Evolutionary conservation across 306 rosid species (phyloP), one percentile per base, ranked within the genome.

Genomic region (Cicer arietinum): DNA sequence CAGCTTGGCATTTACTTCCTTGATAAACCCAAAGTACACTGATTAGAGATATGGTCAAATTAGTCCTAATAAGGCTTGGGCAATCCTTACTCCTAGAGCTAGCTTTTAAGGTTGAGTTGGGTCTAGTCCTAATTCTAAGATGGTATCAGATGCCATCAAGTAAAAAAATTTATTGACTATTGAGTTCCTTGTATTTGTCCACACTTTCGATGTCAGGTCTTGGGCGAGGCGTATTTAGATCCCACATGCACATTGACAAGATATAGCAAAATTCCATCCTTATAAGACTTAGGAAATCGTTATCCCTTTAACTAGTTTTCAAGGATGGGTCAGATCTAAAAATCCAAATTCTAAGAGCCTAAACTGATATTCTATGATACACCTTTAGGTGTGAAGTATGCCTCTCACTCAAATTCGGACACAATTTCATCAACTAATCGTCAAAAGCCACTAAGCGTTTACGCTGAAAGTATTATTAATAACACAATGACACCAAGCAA

Each of bases 361-460:
- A 3, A 1, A 54, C 35, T 5, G 25, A 52, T 52, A 18, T 54
- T 18, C 10, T 54, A 18, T 8, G 13, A 18, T 17, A 54, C 13
- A 59, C 10, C 52, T 44, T 66, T 0, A 45, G 71, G 54, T 67
- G 71, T 20, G 35, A 14, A 20, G 71, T 11, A 20, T 45, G 35
- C 41, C 40, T 20, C 13, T 22, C 6, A 44, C 40, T 12, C 56
- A 45, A 6, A 20, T 54, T 18, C 40, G 7, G 40, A 10, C 9
- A 66, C 41, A 10, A 14, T 66, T 46, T 17, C 64, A 58, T 67
- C 71, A 45, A 20, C 39, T 11, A 67, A 67, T 20, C n/a, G 11
- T 42, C 42, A 18, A 45, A 45, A 40, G 54, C 71, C 18, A 20
- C 71, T 67, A 45, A 67, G 45, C 45, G 12, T 47, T 25, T n/a